Conservation (phyloP, 768 basidiomycete genomes). For the Boletus sp. region DNA sequence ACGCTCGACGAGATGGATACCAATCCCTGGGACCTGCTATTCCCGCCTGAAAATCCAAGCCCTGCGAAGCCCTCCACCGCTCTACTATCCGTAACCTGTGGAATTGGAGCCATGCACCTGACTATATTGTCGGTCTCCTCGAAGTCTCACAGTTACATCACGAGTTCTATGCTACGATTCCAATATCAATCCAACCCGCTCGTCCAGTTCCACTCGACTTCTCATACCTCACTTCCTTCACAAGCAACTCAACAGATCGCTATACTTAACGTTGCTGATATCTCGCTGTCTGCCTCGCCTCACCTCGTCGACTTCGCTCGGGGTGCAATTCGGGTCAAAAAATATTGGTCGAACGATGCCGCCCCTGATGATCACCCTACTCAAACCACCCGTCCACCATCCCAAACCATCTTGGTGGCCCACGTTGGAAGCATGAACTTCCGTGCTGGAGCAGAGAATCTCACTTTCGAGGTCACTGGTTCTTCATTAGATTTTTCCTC, state of each 20-base stretch:
- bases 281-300: constrained; percentile 48
- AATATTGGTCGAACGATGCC: constrained; percentile 27
- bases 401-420: constrained; percentile 39
- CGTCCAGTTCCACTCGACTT: constrained; percentile 8
- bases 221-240: constrained; percentile 14
- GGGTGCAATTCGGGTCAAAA: constrained; percentile 50
- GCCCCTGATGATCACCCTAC: not conserved
- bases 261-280: constrained; percentile 40
- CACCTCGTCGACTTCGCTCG: constrained; percentile 61
- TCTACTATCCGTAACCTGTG: constrained; percentile 14
- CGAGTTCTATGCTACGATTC: constrained; percentile 25
- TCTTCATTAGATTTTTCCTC: constrained; percentile 26
- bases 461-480: constrained; percentile 60
- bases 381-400: constrained; percentile 7
- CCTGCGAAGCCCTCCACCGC: constrained; percentile 4
- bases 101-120: constrained; percentile 18
- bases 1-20: constrained; percentile 28
- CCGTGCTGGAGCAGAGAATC: constrained; percentile 69
- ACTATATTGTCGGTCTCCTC: constrained; percentile 21
- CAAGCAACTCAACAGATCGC: constrained; percentile 20
- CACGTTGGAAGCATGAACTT: constrained; percentile 46
- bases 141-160: constrained; percentile 23
- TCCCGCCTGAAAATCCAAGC: constrained; percentile 10
- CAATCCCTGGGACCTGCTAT: constrained; percentile 24
- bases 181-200: constrained; percentile 21